Evolutionary conservation across 345 rosid species (phyloP).

Genomic region (Citrus sp.): DNA sequence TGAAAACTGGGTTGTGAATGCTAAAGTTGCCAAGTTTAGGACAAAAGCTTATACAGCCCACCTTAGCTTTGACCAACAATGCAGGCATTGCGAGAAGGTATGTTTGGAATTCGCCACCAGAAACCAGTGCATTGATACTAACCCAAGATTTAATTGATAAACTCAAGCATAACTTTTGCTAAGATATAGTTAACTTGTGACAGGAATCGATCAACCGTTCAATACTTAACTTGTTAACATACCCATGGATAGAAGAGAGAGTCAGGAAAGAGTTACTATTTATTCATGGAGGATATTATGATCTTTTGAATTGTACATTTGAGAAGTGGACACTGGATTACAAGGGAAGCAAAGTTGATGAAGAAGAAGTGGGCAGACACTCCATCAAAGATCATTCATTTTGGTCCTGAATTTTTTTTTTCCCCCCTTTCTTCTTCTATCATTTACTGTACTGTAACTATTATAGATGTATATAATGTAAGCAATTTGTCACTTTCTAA

Average conservation of each 20-base stretch:
- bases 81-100: slow-evolving; percentile 90
- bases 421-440: too few species aligned
- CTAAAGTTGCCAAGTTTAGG: slow-evolving; percentile 63
- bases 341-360: slow-evolving; percentile 20
- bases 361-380: slow-evolving; percentile 12
- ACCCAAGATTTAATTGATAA: neutral
- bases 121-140: neutral
- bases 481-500: neutral
- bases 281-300: slow-evolving; percentile 69
- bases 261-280: slow-evolving; percentile 38
- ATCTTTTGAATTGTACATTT: slow-evolving; percentile 53
- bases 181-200: neutral
- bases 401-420: slow-evolving; percentile 39
- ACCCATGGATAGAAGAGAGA: slow-evolving; percentile 72
- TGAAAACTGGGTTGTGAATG: slow-evolving; percentile 75
- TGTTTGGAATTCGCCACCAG: neutral
- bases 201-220: slow-evolving; percentile 70
- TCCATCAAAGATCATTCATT: slow-evolving; percentile 29
- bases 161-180: neutral
- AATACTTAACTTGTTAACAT: slow-evolving; percentile 55
- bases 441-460: neutral
- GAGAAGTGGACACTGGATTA: slow-evolving; percentile 56
- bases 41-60: slow-evolving; percentile 57
- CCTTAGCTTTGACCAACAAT: slow-evolving; percentile 76
- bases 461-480: neutral